These are phyloP conservation scores for Acacia confusa DNA, from an alignment of 306 rosid genomes.

Conservation along the genomic window DNA sequence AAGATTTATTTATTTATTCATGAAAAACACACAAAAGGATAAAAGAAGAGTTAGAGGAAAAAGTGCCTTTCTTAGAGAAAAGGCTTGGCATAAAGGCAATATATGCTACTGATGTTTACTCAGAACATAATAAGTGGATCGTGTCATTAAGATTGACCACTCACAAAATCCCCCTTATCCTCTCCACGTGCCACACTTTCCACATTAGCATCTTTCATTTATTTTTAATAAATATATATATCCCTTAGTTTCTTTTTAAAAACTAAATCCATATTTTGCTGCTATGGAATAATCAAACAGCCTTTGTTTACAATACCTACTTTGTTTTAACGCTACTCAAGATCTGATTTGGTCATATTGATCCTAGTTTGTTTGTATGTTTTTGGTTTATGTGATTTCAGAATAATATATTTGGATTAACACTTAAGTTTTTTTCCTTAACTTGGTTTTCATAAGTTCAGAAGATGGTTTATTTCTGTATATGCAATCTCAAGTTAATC, in stretches of 20 bases:
- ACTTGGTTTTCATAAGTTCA: no score
- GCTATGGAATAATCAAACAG: constrained; percentile 42
- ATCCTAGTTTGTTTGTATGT: no score
- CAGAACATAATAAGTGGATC: constrained; percentile 43
- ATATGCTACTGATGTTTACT: constrained; percentile 51
- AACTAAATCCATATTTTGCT: constrained; percentile 30
- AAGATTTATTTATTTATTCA: not conserved
- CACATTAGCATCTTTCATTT: constrained; percentile 30
- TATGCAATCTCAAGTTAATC: not conserved
- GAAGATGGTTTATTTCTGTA: not conserved
- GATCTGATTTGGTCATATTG: no score
- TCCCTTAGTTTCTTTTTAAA: constrained; percentile 25
- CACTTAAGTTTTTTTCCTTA: no score
- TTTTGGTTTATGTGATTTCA: no score
- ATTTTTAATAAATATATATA: not conserved
- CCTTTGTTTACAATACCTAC: constrained; percentile 29
- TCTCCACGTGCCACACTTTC: constrained; percentile 49
- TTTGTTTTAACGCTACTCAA: constrained; percentile 24
- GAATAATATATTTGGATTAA: no score
- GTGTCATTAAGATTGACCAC: constrained; percentile 47
- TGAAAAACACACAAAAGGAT: not conserved
- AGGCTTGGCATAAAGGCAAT: constrained; percentile 38
- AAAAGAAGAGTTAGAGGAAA: constrained; percentile 13
- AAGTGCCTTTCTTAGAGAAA: constrained; percentile 23
- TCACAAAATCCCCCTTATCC: constrained; percentile 38